Evolutionary conservation across 805 yeast genomes (phyloP).

Genomic region (Scheffersomyces lignosus): DNA sequence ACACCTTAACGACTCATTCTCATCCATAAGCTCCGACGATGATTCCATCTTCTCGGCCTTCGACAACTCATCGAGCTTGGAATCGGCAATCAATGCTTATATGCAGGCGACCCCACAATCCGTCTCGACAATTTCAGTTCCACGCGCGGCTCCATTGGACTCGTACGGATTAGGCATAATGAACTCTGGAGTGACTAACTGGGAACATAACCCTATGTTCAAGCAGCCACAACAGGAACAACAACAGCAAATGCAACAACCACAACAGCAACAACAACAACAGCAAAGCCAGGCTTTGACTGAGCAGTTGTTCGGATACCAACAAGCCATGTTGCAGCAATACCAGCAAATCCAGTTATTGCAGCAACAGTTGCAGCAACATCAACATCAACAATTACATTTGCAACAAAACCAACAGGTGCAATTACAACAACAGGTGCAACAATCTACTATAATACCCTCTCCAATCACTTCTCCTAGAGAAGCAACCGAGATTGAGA

Average conservation of each 20-base stretch:
- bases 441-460: constrained; percentile 1
- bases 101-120: constrained; percentile 9
- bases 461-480: constrained; percentile 1
- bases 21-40: constrained; percentile 16
- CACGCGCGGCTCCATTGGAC: constrained; percentile 10
- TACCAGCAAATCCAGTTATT: constrained; percentile 22
- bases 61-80: constrained; percentile 8
- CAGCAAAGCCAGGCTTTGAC: constrained; percentile 6
- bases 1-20: constrained; percentile 16
- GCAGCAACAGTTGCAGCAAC: constrained; percentile 23
- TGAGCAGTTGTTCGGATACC: constrained; percentile 14
- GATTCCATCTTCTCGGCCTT: constrained; percentile 18
- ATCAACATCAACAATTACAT: constrained; percentile 13
- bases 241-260: constrained; percentile 3
- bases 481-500: constrained; percentile 1
- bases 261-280: constrained; percentile 6
- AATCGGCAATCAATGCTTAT: constrained; percentile 7
- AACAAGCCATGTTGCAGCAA: constrained; percentile 23
- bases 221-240: constrained; percentile 3
- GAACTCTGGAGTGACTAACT: constrained; percentile 17
- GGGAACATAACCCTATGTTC: constrained; percentile 13
- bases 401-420: too few relatives aligned
- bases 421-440: constrained; percentile 3
- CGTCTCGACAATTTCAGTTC: constrained; percentile 10
- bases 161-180: constrained; percentile 30